These are phyloP conservation scores for Podaxis sp. DNA, from an alignment of 768 basidiomycete species.

Conservation along the genomic window DNA sequence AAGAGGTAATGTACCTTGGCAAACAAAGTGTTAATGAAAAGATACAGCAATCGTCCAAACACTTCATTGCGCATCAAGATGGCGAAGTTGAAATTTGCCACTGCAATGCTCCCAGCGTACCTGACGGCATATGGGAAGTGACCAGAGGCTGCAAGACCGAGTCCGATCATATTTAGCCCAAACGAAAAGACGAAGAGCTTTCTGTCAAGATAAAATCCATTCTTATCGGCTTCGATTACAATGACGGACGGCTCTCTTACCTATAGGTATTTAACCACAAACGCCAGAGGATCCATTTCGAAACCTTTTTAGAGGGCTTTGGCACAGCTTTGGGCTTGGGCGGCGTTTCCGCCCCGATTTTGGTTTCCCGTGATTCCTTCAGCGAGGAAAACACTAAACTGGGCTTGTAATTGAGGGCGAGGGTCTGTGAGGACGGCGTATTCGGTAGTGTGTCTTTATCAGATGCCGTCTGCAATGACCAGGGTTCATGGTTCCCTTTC, in stretches of 20 bases:
- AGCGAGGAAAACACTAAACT: slow-evolving; percentile 23
- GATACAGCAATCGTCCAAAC: slow-evolving; percentile 66
- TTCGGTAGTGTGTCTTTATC: slow-evolving; percentile 31
- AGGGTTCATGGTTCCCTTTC: slow-evolving; percentile 49
- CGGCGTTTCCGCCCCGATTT: slow-evolving; percentile 23
- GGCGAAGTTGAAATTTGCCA: slow-evolving; percentile 68
- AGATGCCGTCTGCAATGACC: slow-evolving; percentile 28
- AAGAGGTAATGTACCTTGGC: slow-evolving; percentile 48
- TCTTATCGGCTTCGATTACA: background rate
- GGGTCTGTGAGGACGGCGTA: slow-evolving; percentile 14
- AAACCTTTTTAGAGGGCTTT: slow-evolving; percentile 44
- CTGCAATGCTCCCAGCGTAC: slow-evolving; percentile 62
- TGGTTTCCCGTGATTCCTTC: slow-evolving; percentile 25
- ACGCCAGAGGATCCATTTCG: slow-evolving; percentile 53
- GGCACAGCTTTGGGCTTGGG: slow-evolving; percentile 35
- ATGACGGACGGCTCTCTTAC: slow-evolving; percentile 26
- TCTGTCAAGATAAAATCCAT: slow-evolving; percentile 26
- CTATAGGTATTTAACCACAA: slow-evolving; percentile 75
- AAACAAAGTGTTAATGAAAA: slow-evolving; percentile 62
- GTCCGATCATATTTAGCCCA: slow-evolving; percentile 55
- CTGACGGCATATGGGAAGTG: slow-evolving; percentile 59
- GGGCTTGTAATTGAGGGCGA: background rate
- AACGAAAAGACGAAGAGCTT: slow-evolving; percentile 67
- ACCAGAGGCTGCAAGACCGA: slow-evolving; percentile 58
- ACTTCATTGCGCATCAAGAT: slow-evolving; percentile 76